Conservation (phyloP, 2,329 filamentous ascomycete species). For the Fusarium sp. region DNA sequence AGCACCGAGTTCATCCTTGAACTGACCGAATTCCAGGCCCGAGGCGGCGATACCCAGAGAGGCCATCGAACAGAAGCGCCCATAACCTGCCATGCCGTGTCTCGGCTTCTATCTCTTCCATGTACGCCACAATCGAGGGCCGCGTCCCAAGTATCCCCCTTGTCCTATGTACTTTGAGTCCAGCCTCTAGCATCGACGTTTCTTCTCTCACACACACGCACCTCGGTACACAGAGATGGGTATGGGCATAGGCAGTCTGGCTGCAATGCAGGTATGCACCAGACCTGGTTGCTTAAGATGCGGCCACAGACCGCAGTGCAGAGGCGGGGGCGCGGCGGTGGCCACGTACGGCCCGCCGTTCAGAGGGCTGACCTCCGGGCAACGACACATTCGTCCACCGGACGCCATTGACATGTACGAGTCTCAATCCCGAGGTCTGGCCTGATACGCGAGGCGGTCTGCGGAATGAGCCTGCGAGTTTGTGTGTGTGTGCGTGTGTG, state of each 20-base stretch:
- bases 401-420: conserved; percentile 26
- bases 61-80: not conserved
- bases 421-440: conserved; percentile 9
- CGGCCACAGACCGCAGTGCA: conserved; percentile 30
- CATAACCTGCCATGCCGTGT: conserved; percentile 17
- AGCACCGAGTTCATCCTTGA: not conserved
- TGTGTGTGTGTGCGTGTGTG: not conserved
- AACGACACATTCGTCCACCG: conserved; percentile 20
- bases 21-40: not conserved
- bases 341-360: conserved; percentile 28
- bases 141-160: conserved; percentile 5
- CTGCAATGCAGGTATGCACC: conserved; percentile 32
- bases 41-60: conserved; percentile 1
- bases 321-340: conserved; percentile 18
- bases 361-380: conserved; percentile 16
- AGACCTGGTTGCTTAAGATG: conserved; percentile 41
- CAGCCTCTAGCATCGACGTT: conserved; percentile 4
- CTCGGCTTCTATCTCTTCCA: conserved; percentile 21
- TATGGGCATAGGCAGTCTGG: conserved; percentile 4
- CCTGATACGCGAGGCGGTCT: conserved; percentile 22
- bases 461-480: conserved; percentile 2
- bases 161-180: conserved; percentile 6
- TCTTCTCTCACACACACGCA: conserved; percentile 6
- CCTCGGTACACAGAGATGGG: conserved; percentile 11
- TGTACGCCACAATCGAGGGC: conserved; percentile 23